These are phyloP conservation scores for Cocos nucifera DNA, from an alignment of 176 grass and related monocot genomes.

Conservation along the genomic window DNA sequence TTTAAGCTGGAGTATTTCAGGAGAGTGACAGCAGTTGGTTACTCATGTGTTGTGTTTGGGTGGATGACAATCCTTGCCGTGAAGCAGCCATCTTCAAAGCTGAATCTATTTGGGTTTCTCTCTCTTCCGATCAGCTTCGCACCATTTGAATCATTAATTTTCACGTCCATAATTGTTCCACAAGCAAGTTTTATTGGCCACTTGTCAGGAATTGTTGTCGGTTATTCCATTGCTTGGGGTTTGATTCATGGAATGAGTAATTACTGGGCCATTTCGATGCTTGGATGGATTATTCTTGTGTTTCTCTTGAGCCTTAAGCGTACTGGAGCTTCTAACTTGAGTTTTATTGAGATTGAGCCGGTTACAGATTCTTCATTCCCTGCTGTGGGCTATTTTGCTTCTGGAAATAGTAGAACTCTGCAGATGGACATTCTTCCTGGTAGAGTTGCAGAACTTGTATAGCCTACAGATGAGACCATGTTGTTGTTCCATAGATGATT, in stretches of 20 bases:
- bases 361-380: conserved; percentile 43
- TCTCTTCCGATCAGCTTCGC: conserved; percentile 93
- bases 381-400: conserved; percentile 45
- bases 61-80: conserved; percentile 97
- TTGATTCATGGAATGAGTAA: conserved; percentile 93
- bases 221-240: conserved; percentile 86
- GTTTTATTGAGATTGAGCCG: conserved; percentile 77
- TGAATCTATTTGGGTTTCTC: conserved; percentile 83
- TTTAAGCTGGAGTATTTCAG: conserved; percentile 89
- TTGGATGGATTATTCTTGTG: conserved; percentile 71
- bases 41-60: conserved; percentile 92
- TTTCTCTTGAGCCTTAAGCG: conserved; percentile 87
- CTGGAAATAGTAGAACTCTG: conserved; percentile 39
- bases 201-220: conserved; percentile 73
- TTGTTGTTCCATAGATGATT: too few relatives aligned
- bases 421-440: conserved; percentile 45
- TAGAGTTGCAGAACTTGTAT: conserved; percentile 58
- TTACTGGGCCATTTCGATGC: conserved; percentile 85
- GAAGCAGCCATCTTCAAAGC: conserved; percentile 81
- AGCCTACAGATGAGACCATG: conserved; percentile 1
- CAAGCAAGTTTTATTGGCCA: conserved; percentile 98
- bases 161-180: conserved; percentile 93
- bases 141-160: conserved; percentile 87
- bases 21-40: conserved; percentile 81
- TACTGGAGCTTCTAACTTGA: conserved; percentile 48